A percentile compares a stretch with the other conserved stretches of the same genome.
Evolutionary conservation across 495 filamentous ascomycete species (phyloP).

Genomic region (Hapsidospora chrysogenum): DNA sequence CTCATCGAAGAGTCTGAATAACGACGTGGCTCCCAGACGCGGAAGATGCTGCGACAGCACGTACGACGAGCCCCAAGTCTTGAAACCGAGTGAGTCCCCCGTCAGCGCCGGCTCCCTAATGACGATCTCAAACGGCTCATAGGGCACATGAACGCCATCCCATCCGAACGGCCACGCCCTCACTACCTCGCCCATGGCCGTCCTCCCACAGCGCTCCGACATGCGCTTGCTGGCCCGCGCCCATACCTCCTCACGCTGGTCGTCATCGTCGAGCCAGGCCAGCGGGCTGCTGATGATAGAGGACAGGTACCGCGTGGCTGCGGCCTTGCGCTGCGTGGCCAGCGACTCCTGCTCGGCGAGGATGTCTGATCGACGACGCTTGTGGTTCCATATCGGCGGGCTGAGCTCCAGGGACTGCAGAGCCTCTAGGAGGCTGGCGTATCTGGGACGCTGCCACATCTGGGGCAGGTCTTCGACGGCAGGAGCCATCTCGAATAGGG

Average conservation of each 20-base stretch:
- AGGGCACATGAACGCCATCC: conserved; percentile 5
- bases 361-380: conserved; percentile 12
- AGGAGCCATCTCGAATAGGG: too few species aligned
- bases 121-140: conserved; percentile 33
- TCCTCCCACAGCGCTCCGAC: conserved; percentile 67
- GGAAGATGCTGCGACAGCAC: conserved; percentile 63
- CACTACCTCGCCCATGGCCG: conserved; percentile 64
- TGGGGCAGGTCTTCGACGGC: conserved; percentile 19
- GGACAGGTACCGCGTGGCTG: conserved; percentile 48
- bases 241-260: conserved; percentile 59
- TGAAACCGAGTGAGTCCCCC: conserved; percentile 74
- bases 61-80: conserved; percentile 84
- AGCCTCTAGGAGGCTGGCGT: conserved; percentile 15
- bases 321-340: conserved; percentile 12
- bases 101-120: conserved; percentile 80
- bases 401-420: conserved; percentile 21
- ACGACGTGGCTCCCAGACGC: conserved; percentile 14
- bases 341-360: conserved; percentile 13
- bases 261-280: conserved; percentile 57
- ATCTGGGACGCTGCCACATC: conserved; percentile 27
- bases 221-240: conserved; percentile 60
- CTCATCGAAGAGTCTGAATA: conserved; percentile 18
- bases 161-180: conserved; percentile 50
- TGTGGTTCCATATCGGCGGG: conserved; percentile 22
- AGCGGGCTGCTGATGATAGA: conserved; percentile 59